phyloP scores from a whole-genome alignment of 2,329 filamentous ascomycete genomes.

The Trichoderma breve region DNA sequence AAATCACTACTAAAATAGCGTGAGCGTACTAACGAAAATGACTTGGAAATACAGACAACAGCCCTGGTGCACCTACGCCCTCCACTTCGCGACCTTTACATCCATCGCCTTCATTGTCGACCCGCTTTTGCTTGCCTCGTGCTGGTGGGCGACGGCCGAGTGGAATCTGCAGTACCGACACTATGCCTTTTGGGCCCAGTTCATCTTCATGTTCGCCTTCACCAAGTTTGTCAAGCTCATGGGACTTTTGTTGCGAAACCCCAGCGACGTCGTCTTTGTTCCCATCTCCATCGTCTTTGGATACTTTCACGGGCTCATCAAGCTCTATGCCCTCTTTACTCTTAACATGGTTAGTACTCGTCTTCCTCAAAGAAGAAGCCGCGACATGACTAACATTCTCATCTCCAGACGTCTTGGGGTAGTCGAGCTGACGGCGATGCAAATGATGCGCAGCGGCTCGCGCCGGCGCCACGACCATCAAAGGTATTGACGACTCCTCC shows the following conservation, averaged over 20 bases:
- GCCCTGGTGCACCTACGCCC: slow-evolving; percentile 88
- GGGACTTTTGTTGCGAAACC: slow-evolving; percentile 81
- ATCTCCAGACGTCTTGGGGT: slow-evolving; percentile 82
- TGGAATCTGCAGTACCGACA: slow-evolving; percentile 55
- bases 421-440: slow-evolving; percentile 88
- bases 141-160: slow-evolving; percentile 64
- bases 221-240: slow-evolving; percentile 90
- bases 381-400: neutral
- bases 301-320: slow-evolving; percentile 89
- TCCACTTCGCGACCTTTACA: slow-evolving; percentile 89
- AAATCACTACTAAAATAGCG: slow-evolving; percentile 14
- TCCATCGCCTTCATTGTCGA: slow-evolving; percentile 82
- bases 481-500: slow-evolving; percentile 45
- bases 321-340: slow-evolving; percentile 81
- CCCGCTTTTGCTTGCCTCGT: slow-evolving; percentile 66
- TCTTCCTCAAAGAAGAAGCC: neutral
- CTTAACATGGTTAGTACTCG: slow-evolving; percentile 70
- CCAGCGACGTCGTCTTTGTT: slow-evolving; percentile 74
- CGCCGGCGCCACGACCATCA: slow-evolving; percentile 43
- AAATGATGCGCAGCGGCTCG: slow-evolving; percentile 72
- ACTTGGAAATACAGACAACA: slow-evolving; percentile 63
- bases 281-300: slow-evolving; percentile 88
- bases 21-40: slow-evolving; percentile 26
- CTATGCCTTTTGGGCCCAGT: slow-evolving; percentile 59
- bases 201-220: slow-evolving; percentile 73